A percentile compares a stretch with the other conserved stretches of the same genome.
These are phyloP conservation scores for Ceratocystis colombiana DNA, from an alignment of 2,329 filamentous ascomycete genomes.

Conservation along the genomic window DNA sequence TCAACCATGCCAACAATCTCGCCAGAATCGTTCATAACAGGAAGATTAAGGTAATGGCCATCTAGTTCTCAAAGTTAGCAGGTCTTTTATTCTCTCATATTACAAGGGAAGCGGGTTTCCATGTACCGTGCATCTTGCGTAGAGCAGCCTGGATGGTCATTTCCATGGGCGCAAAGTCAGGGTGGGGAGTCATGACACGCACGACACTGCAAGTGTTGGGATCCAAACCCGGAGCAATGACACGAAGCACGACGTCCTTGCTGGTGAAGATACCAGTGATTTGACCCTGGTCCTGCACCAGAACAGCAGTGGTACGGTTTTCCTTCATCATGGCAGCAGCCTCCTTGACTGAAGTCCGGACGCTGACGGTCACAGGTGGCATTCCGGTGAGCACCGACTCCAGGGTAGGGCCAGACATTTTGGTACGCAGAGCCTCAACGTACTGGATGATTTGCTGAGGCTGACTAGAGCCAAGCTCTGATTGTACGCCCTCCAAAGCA, in stretches of 20 bases:
- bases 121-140: conserved; percentile 94
- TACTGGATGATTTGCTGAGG: conserved; percentile 99
- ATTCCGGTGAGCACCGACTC: conserved; percentile 88
- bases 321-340: conserved; percentile 96
- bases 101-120: background rate
- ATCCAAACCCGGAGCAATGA: conserved; percentile 93
- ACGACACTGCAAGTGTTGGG: conserved; percentile 94
- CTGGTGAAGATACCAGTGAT: conserved; percentile 99
- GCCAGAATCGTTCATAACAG: conserved; percentile 93
- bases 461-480: conserved; percentile 87
- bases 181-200: conserved; percentile 96
- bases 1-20: conserved; percentile 99
- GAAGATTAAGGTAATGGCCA: conserved; percentile 94
- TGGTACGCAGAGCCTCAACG: conserved; percentile 84
- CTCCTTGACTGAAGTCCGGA: conserved; percentile 91
- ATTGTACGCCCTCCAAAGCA: conserved; percentile 93
- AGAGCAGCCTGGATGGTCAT: conserved; percentile 98
- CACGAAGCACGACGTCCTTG: conserved; percentile 95
- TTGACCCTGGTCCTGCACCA: conserved; percentile 91
- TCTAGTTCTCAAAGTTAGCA: conserved; percentile 45
- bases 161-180: conserved; percentile 95
- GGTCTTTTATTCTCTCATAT: background rate
- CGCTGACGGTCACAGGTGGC: conserved; percentile 88
- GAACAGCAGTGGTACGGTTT: conserved; percentile 90
- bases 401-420: conserved; percentile 96